Conservation (phyloP, 2,329 filamentous ascomycete species). For the Eutypella sp. region DNA sequence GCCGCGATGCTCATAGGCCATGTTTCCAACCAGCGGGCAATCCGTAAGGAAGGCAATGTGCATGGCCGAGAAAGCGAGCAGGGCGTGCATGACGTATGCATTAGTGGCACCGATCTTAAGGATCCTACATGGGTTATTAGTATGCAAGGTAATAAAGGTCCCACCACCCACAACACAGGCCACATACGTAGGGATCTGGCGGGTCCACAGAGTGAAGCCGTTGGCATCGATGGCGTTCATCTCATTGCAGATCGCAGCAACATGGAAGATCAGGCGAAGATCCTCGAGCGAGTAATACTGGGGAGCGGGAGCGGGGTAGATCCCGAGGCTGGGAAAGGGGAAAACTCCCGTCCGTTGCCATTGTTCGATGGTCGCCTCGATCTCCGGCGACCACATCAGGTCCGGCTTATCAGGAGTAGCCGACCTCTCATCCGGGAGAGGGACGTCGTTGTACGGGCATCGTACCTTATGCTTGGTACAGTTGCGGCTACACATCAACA, state of each 20-base stretch:
- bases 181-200: constrained; percentile 83
- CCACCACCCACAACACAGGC: constrained; percentile 11
- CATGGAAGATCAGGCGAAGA: constrained; percentile 83
- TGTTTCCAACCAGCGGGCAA: constrained; percentile 77
- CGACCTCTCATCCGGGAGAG: constrained; percentile 59
- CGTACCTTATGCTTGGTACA: constrained; percentile 98
- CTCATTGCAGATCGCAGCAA: constrained; percentile 80
- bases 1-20: constrained; percentile 85
- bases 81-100: constrained; percentile 87
- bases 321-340: constrained; percentile 75
- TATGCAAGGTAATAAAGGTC: neutral
- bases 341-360: constrained; percentile 84
- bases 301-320: constrained; percentile 71
- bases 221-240: constrained; percentile 72
- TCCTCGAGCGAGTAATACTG: constrained; percentile 71
- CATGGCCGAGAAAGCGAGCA: constrained; percentile 90
- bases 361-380: constrained; percentile 72
- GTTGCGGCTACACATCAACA: constrained; percentile 64
- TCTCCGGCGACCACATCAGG: constrained; percentile 81
- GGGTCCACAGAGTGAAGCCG: constrained; percentile 86
- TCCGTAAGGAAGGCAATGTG: constrained; percentile 87
- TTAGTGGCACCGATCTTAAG: constrained; percentile 77
- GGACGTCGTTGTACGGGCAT: constrained; percentile 93
- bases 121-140: constrained; percentile 51
- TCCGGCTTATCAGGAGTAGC: constrained; percentile 59